Percentiles rank a stretch among this genome's conserved stretches.
Conservation (phyloP, 805 yeast species). For the Spathaspora hagerdaliae region DNA sequence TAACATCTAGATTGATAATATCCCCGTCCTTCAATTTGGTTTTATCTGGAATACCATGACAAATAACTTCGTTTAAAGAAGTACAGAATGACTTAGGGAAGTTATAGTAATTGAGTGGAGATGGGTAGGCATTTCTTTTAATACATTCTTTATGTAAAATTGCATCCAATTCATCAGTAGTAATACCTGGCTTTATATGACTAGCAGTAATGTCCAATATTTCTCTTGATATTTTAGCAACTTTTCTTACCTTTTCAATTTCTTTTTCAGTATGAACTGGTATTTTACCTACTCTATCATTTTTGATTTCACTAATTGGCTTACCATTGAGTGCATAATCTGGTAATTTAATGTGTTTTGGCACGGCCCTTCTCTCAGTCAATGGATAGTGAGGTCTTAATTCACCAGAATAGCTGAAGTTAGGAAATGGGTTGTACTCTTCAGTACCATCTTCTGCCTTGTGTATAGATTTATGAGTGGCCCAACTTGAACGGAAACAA, state of each 20-base stretch:
- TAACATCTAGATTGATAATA: constrained; percentile 85
- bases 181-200: constrained; percentile 78
- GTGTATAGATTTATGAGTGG: constrained; percentile 73
- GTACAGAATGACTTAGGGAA: constrained; percentile 92
- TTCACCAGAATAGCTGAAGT: constrained; percentile 67
- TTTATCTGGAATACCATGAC: constrained; percentile 97
- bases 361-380: constrained; percentile 65
- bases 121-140: constrained; percentile 87
- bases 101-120: constrained; percentile 90
- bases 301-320: constrained; percentile 73
- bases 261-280: constrained; percentile 62
- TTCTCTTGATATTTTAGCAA: constrained; percentile 77
- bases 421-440: constrained; percentile 83
- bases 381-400: constrained; percentile 81
- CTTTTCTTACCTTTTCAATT: constrained; percentile 69
- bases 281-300: constrained; percentile 66
- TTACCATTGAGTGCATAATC: constrained; percentile 81
- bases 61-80: constrained; percentile 89
- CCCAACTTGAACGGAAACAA: constrained; percentile 75
- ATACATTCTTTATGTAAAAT: constrained; percentile 85
- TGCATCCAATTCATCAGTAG: constrained; percentile 88
- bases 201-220: constrained; percentile 87
- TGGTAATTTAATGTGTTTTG: constrained; percentile 67
- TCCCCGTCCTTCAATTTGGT: constrained; percentile 88
- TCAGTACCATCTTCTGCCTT: constrained; percentile 47